Percentiles rank a stretch among this genome's conserved stretches.
Evolutionary conservation across 2,329 filamentous ascomycete species (phyloP).

Genomic region (Scolecobasidium constrictum): DNA sequence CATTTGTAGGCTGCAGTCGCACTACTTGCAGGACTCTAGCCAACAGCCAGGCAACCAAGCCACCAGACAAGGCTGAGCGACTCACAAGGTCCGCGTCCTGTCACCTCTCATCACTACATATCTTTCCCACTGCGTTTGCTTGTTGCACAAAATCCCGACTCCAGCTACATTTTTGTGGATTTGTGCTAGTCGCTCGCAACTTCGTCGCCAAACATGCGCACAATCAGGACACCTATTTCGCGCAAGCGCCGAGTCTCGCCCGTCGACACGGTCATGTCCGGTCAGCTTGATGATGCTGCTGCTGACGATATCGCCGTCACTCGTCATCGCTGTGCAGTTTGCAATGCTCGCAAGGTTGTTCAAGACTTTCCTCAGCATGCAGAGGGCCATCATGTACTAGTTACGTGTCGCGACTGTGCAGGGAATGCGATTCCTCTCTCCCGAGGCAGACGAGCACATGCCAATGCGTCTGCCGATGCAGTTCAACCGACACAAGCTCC

Average conservation of each 20-base stretch:
- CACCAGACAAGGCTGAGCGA: too few relatives aligned
- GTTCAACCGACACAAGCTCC: neutral
- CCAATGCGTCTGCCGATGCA: neutral
- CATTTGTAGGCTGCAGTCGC: neutral
- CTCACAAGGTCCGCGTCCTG: too few relatives aligned
- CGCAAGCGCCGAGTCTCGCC: neutral
- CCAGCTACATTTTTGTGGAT: too few relatives aligned
- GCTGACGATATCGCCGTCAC: neutral
- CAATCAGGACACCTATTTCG: neutral
- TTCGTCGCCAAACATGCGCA: too few relatives aligned
- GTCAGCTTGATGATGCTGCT: neutral
- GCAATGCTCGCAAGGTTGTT: conserved; percentile 1
- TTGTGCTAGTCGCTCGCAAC: too few relatives aligned
- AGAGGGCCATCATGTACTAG: neutral
- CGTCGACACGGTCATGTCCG: neutral
- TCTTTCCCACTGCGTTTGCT: too few relatives aligned
- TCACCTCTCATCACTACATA: too few relatives aligned
- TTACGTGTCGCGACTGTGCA: neutral
- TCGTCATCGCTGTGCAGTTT: conserved; percentile 6
- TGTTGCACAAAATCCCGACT: too few relatives aligned
- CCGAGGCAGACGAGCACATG: neutral
- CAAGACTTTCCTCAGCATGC: neutral
- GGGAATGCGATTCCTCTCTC: neutral
- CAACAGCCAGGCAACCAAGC: neutral
- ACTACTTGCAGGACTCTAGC: neutral